Percentiles rank a stretch among this genome's conserved stretches.
Evolutionary conservation across 352 stramenopile species (phyloP).

Genomic region (Pythium coloratum): DNA sequence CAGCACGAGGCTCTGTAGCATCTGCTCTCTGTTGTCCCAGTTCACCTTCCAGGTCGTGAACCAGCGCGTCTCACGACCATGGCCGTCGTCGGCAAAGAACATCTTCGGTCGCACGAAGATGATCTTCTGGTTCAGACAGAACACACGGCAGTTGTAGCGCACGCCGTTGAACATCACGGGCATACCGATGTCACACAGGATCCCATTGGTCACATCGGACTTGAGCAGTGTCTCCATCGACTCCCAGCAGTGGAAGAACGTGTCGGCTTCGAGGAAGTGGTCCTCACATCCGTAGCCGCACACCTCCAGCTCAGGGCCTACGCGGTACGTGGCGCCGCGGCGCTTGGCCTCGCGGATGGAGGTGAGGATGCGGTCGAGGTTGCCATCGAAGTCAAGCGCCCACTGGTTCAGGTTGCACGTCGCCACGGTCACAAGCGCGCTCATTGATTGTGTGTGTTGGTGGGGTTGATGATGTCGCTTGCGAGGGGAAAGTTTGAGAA

Average conservation of each 20-base stretch:
- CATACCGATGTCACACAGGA: conserved; percentile 99
- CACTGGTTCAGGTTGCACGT: conserved; percentile 99
- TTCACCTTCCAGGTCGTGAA: conserved; percentile 85
- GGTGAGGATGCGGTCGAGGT: conserved; percentile 90
- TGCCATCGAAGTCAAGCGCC: conserved; percentile 98
- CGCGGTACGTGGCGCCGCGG: conserved; percentile 87
- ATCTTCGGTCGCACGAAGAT: conserved; percentile 95
- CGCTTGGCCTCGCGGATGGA: conserved; percentile 92
- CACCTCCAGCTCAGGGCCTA: conserved; percentile 98
- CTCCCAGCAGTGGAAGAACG: conserved; percentile 98
- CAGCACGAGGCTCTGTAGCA: conserved; percentile 78
- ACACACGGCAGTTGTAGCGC: conserved; percentile 98
- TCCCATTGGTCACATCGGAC: conserved; percentile 88
- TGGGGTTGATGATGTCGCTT: not conserved
- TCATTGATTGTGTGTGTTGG: conserved; percentile 42
- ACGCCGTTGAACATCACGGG: conserved; percentile 94
- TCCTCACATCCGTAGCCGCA: conserved; percentile 99
- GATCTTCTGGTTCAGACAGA: conserved; percentile 93
- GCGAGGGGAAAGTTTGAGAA: conserved; percentile 11
- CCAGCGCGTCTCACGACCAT: conserved; percentile 97
- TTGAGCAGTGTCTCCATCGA: conserved; percentile 87
- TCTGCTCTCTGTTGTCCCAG: conserved; percentile 36
- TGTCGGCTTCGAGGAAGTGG: conserved; percentile 98
- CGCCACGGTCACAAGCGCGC: conserved; percentile 91
- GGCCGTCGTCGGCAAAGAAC: conserved; percentile 96